Conservation (phyloP, 805 yeast species). For the Pichia californica region DNA sequence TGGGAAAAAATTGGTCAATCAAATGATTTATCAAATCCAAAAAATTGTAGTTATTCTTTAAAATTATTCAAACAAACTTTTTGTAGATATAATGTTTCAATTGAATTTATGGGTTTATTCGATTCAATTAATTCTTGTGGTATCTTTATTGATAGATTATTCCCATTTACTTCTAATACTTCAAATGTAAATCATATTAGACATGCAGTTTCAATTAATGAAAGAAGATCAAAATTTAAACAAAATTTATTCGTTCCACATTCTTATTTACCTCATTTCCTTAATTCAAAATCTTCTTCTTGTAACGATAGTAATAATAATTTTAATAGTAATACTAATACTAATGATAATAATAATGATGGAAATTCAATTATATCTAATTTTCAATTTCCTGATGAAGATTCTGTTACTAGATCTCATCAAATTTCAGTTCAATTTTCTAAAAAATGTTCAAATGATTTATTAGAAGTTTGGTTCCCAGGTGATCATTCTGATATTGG, state of each 20-base stretch:
- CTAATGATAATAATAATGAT: no score
- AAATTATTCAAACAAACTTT: conserved; percentile 53
- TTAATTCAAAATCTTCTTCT: not conserved
- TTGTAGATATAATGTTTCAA: conserved; percentile 34
- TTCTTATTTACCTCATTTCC: conserved; percentile 28
- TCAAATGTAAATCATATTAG: conserved; percentile 51
- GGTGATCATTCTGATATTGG: conserved; percentile 69
- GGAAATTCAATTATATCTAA: not conserved
- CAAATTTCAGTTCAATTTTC: conserved; percentile 14
- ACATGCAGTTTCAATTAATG: conserved; percentile 65
- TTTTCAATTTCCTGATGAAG: not conserved
- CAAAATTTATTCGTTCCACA: conserved; percentile 47
- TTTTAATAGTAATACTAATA: no score
- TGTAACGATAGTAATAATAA: no score
- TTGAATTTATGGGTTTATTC: conserved; percentile 61
- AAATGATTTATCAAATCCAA: conserved; percentile 21
- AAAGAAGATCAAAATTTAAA: conserved; percentile 56
- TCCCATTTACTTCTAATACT: conserved; percentile 50
- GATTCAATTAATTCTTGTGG: conserved; percentile 69
- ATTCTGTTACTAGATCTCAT: conserved; percentile 15
- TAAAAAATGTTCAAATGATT: conserved; percentile 24
- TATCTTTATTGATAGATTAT: conserved; percentile 46
- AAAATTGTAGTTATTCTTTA: conserved; percentile 36
- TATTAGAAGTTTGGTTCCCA: conserved; percentile 58
- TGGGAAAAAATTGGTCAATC: conserved; percentile 64